These are phyloP conservation scores for Macrotyloma uniflorum DNA, from an alignment of 306 rosid species.

Conservation along the genomic window DNA sequence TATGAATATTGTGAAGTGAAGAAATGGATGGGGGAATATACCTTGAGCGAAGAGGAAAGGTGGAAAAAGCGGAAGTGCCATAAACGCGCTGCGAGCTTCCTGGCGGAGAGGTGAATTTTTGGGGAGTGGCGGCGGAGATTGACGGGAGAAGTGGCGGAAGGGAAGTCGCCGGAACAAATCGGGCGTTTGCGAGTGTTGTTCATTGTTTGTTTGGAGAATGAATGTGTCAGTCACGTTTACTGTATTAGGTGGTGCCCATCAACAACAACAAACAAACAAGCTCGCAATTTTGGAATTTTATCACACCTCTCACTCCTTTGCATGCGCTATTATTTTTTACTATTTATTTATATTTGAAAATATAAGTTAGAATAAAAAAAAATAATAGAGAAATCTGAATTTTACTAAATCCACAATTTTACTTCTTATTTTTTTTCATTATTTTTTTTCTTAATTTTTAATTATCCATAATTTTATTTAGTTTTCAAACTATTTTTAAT, in stretches of 20 bases:
- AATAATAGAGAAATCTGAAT: no score
- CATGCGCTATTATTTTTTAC: no score
- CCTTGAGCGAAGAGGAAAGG: constrained; percentile 12
- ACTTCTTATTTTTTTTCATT: no score
- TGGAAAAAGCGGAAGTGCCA: constrained; percentile 51
- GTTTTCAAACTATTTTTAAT: no score
- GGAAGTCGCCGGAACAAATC: not conserved
- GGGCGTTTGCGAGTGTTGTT: constrained; percentile 24
- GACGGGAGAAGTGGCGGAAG: not conserved
- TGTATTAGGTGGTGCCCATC: not conserved
- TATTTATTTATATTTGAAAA: no score
- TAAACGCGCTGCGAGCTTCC: constrained; percentile 67
- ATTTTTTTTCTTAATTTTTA: no score
- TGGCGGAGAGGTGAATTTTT: constrained; percentile 39
- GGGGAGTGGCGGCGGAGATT: not conserved
- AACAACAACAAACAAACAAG: not conserved
- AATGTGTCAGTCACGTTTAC: not conserved
- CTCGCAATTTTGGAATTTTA: not conserved
- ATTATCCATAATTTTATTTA: no score
- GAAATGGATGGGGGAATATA: not conserved
- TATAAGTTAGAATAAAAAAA: no score
- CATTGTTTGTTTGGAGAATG: constrained; percentile 32
- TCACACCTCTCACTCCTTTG: not conserved
- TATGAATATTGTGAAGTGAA: not conserved
- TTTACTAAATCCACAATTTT: no score